phyloP scores from a whole-genome alignment of 768 basidiomycete species.

The Mycena epipterygia region DNA sequence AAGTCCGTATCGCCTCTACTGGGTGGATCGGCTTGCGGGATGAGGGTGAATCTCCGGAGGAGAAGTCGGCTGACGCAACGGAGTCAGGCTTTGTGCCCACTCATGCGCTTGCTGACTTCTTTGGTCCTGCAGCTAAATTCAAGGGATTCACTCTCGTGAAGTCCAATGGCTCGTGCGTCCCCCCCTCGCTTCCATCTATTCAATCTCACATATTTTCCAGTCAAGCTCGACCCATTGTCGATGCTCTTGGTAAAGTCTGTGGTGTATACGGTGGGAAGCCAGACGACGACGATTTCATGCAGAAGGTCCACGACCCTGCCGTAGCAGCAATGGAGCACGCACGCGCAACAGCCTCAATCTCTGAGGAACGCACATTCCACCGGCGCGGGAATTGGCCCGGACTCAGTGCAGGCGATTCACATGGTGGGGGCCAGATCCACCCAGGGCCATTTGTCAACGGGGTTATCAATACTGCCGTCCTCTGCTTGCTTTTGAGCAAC shows the following conservation, averaged over 20 bases:
- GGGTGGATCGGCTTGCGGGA: not conserved
- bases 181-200: no score
- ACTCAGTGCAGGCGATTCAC: not conserved
- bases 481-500: not conserved
- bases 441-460: not conserved
- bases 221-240: not conserved
- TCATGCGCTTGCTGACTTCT: not conserved
- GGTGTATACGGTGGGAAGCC: not conserved
- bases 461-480: constrained; percentile 1
- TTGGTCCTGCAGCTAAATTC: not conserved
- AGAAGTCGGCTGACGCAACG: not conserved
- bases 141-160: not conserved
- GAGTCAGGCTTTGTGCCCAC: not conserved
- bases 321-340: not conserved
- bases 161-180: not conserved
- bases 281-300: not conserved
- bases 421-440: not conserved
- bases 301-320: not conserved
- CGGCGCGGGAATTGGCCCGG: not conserved
- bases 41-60: not conserved
- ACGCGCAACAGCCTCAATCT: no score
- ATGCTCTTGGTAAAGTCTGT: not conserved
- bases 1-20: not conserved
- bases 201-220: not conserved
- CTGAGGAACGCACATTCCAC: no score